Percentiles rank a stretch among this genome's conserved stretches.
phyloP scores from a whole-genome alignment of 331 rosid genomes.

The Malus hybrid region DNA sequence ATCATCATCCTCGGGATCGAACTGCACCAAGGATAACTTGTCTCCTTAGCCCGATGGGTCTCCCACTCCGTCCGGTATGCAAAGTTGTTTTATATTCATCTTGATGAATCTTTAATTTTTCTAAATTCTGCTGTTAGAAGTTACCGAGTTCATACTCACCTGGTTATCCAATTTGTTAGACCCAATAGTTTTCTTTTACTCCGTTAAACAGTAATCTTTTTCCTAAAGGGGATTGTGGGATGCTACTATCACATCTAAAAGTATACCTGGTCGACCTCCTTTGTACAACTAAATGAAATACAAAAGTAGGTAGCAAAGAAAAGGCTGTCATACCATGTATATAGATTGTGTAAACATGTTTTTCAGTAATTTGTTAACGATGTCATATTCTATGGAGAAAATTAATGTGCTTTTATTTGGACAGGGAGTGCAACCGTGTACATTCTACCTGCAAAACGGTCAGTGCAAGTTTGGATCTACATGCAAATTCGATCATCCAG shows the following conservation, averaged over 20 bases:
- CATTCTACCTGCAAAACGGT: slow-evolving; percentile 75
- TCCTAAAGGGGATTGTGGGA: not conserved
- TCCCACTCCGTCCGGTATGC: slow-evolving; percentile 75
- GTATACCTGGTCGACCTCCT: not conserved
- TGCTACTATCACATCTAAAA: not conserved
- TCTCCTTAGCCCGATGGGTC: slow-evolving; percentile 66
- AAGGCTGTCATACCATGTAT: not conserved
- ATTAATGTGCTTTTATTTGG: too few relatives aligned
- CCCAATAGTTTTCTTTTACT: not conserved
- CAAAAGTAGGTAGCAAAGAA: not conserved
- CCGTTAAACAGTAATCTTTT: not conserved
- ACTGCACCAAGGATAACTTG: slow-evolving; percentile 29
- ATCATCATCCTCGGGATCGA: slow-evolving; percentile 66
- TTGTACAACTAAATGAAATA: not conserved
- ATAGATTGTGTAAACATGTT: not conserved
- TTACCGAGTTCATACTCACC: not conserved
- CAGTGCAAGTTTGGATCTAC: slow-evolving; percentile 75
- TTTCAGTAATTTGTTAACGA: too few relatives aligned
- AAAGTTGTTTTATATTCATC: not conserved
- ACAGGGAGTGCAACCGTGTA: slow-evolving; percentile 76
- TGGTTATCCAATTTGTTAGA: not conserved
- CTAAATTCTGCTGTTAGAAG: not conserved
- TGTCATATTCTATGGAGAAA: too few relatives aligned
- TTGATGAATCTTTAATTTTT: not conserved
- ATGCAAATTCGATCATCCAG: slow-evolving; percentile 84